Base-by-base conservation (phyloP, 108 stramenopile genomes). In the Nannochloropsis oceanica region DNA sequence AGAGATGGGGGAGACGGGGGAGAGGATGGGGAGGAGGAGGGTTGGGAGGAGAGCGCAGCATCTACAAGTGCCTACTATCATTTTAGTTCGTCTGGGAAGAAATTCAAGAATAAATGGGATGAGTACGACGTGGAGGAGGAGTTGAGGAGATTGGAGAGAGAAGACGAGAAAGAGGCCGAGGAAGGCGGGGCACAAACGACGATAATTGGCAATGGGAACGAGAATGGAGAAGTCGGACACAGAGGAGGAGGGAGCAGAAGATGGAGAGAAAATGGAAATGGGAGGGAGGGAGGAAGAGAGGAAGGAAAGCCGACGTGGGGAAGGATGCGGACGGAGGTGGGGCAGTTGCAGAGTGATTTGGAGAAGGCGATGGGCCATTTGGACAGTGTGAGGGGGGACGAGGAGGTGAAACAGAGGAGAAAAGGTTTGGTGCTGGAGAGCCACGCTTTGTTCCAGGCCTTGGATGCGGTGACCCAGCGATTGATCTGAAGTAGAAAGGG, bases 101-200 rank as follows among this genome's bases (percentile, higher is more conserved):
- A 83, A 44, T 44, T 83, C 25, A 43, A 43, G 43, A 83, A 44
- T 42, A 83, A 83, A n/a, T 83, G 83, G 83, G 83, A 83, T 44
- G 44, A 43, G 24, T 83, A 83, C 12, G 43, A 83, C 43, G 83
- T 83, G 14, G 83, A 83, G 43, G 42, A 43, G 25, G 83, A 83
- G n/a, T 42, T 83, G n/a, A 42, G 24, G 25, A 43, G 83, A 8
- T n/a, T 83, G 34, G 83, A 83, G 42, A 24, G 8, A 12, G 83
- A 83, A 14, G 83, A 83, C 13, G 42, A 83, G 25, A 22, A n/a
- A 14, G 27, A 83, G n/a, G 44, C 20, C 12, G 24, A 83, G 42
- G 43, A 11, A 42, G 83, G 42, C 27, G 81, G 27, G 81, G 42
- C 79, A 5, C 24, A 25, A 79, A 24, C 25, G 12, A 42, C n/a